phyloP scores from a whole-genome alignment of 169 alveolate genomes.

The Babesia microti region DNA sequence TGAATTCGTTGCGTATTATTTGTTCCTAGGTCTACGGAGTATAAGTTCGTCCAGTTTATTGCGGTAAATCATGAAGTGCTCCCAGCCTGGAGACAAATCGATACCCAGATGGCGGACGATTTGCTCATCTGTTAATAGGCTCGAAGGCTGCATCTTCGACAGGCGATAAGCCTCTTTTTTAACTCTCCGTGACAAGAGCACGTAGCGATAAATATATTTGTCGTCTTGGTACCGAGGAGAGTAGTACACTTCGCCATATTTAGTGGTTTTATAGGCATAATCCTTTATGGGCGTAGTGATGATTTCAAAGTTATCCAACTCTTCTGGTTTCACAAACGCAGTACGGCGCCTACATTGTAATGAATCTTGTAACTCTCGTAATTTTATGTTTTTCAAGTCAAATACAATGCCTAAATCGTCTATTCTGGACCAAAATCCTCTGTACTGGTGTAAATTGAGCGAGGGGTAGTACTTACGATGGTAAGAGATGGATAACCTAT shows the following conservation, averaged over 20 bases:
- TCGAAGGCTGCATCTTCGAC: constrained; percentile 50
- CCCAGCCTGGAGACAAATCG: constrained; percentile 73
- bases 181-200: constrained; percentile 65
- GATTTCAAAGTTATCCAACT: constrained; percentile 13
- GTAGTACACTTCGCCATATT: constrained; percentile 69
- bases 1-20: no score
- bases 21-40: constrained; percentile 39
- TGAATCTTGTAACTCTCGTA: no score
- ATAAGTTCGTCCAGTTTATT: constrained; percentile 65
- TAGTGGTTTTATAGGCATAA: constrained; percentile 41
- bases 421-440: no score
- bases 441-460: no score
- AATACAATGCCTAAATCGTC: no score
- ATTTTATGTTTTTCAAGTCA: no score
- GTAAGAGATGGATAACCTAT: no score
- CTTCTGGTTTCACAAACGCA: no score
- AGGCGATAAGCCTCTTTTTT: constrained; percentile 65
- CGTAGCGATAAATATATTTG: constrained; percentile 66
- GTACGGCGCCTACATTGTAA: no score
- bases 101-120: constrained; percentile 64
- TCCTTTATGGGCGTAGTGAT: constrained; percentile 35
- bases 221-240: constrained; percentile 70
- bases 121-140: constrained; percentile 63
- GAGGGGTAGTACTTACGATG: no score
- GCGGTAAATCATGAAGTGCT: constrained; percentile 70